Percentiles rank a stretch among this genome's conserved stretches.
phyloP scores from a whole-genome alignment of 2,329 filamentous ascomycete genomes.

The Podosphaera leucotricha region DNA sequence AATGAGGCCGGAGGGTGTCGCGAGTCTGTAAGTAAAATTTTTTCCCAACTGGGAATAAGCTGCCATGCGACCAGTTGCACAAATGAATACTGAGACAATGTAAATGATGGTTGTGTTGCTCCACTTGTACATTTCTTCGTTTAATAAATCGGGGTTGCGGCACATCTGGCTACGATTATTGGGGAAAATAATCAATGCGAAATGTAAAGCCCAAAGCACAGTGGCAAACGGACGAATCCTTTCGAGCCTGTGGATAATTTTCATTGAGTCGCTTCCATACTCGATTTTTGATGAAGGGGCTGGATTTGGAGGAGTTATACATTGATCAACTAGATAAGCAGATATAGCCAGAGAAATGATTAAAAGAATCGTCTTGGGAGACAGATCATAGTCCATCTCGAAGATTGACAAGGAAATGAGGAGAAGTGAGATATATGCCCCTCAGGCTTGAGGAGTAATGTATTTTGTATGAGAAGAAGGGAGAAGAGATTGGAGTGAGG shows the following conservation, averaged over 20 bases:
- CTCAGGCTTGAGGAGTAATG: neutral
- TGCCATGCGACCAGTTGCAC: slow-evolving; percentile 14
- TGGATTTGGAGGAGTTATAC: slow-evolving; percentile 4
- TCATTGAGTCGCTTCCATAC: slow-evolving; percentile 1
- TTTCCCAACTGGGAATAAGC: slow-evolving; percentile 24
- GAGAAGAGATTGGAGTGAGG: neutral
- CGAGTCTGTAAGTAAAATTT: slow-evolving; percentile 29
- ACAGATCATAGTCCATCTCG: neutral
- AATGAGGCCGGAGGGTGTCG: slow-evolving; percentile 41
- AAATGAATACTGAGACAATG: slow-evolving; percentile 8
- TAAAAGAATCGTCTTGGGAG: neutral
- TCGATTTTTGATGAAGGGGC: neutral
- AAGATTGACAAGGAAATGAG: neutral
- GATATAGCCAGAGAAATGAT: neutral
- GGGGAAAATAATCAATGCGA: slow-evolving; percentile 4
- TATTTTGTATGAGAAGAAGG: neutral
- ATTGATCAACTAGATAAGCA: slow-evolving; percentile 3
- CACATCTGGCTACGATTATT: slow-evolving; percentile 2
- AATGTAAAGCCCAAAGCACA: slow-evolving; percentile 3
- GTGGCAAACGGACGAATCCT: neutral
- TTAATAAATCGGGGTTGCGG: slow-evolving; percentile 4
- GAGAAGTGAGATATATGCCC: neutral
- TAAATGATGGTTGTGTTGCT: slow-evolving; percentile 5
- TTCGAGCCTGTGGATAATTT: neutral
- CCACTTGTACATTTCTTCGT: slow-evolving; percentile 11